Base-by-base conservation (phyloP, 164 flowering plant species). In the Taxillus chinensis region DNA sequence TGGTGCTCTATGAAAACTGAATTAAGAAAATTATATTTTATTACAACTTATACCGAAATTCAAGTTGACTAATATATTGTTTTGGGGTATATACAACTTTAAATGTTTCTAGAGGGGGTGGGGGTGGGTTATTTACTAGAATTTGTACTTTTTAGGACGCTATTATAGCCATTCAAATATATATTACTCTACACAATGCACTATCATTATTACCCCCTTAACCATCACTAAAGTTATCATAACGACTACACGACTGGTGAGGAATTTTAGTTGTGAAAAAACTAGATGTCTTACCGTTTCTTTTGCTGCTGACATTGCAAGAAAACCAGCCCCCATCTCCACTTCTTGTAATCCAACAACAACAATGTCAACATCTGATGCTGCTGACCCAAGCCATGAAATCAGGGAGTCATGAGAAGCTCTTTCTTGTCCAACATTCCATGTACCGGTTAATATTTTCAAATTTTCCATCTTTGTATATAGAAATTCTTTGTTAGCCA, bases 281-380 rank as follows among this genome's bases (percentile, higher is more conserved):
- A 1, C 8, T 16, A n/a, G 55, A 15, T 4, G 8, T 41, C 46
- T 40, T 41, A 58, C 61, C 40, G 61, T 58, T 58, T 58, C 61
- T 58, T 58, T 58, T 41, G 61, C 61, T 5, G 61, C 61, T n/a
- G 61, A 58, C 61, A 58, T 58, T 58, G 61, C 61, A 42, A 58
- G 61, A 58, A 58, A 58, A 41, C 61, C 45, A 41, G 61, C 61
- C 3, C 61, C 61, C 61, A 58, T 58, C 41, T 42, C 61, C 15
- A 58, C 61, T 58, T 58, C 61, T 58, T 58, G 61, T 45, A 58
- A 42, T 3, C 61, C 61, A 41, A 58, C 45, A 41, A 41, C 61
- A 58, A 58, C 61, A 41, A 58, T 58, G 3, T 15, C 61, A 40
- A 41, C 61, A 41, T 42, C 61, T 14, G 61, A 58, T 58, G 61